Percentiles rank a stretch among this genome's conserved stretches.
Conservation (phyloP, 345 rosid genomes). For the Eucalyptus lansdowneana region DNA sequence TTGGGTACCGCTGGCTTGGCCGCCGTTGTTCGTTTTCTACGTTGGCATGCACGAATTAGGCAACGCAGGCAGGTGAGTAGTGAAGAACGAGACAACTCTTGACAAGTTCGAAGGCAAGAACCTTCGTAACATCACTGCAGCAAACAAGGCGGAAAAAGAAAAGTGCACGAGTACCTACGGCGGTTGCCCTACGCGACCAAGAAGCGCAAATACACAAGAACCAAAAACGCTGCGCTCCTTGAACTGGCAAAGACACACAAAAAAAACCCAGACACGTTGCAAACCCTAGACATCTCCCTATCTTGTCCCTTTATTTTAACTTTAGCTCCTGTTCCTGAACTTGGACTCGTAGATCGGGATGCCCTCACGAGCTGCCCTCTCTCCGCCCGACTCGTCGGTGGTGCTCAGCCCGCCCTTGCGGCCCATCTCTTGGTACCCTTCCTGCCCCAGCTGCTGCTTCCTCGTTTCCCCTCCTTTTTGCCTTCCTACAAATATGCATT, state of each 20-base stretch:
- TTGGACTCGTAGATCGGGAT: constrained; percentile 60
- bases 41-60: background rate
- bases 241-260: background rate
- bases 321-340: constrained; percentile 9
- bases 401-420: constrained; percentile 60
- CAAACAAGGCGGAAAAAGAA: background rate
- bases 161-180: background rate
- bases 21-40: background rate
- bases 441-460: constrained; percentile 58
- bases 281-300: background rate
- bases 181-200: background rate
- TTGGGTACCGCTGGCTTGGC: background rate
- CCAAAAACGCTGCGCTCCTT: background rate
- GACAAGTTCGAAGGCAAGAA: background rate
- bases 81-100: background rate
- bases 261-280: background rate
- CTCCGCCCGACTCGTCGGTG: constrained; percentile 44
- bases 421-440: constrained; percentile 74
- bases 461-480: constrained; percentile 52
- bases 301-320: background rate
- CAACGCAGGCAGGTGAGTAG: background rate
- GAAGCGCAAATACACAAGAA: background rate
- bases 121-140: background rate
- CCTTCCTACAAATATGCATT: constrained; percentile 3
- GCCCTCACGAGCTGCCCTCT: constrained; percentile 49